These are phyloP conservation scores for Microsporum ferrugineum DNA, from an alignment of 2,329 filamentous ascomycete species.

Conservation along the genomic window DNA sequence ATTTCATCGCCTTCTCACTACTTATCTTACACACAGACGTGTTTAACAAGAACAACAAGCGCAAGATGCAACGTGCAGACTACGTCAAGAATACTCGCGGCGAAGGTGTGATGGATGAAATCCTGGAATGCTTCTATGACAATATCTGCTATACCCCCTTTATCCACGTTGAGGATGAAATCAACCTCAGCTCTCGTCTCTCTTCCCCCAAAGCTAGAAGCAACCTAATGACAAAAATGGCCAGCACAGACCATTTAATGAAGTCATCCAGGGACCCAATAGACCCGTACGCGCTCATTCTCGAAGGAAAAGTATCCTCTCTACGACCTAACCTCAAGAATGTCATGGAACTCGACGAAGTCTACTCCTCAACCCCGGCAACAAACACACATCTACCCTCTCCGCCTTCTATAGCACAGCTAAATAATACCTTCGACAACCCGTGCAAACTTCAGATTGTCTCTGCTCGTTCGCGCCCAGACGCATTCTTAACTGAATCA, in stretches of 20 bases:
- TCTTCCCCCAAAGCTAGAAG: slow-evolving; percentile 61
- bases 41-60: slow-evolving; percentile 99
- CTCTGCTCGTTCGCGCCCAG: slow-evolving; percentile 81
- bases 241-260: slow-evolving; percentile 52
- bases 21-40: slow-evolving; percentile 94
- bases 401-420: slow-evolving; percentile 60
- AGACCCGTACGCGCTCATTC: slow-evolving; percentile 87
- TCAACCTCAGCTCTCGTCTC: slow-evolving; percentile 58
- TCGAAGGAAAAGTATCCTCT: slow-evolving; percentile 75
- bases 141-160: slow-evolving; percentile 98
- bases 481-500: slow-evolving; percentile 86
- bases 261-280: slow-evolving; percentile 69
- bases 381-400: slow-evolving; percentile 38
- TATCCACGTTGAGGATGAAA: slow-evolving; percentile 90
- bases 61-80: slow-evolving; percentile 94
- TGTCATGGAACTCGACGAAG: slow-evolving; percentile 83
- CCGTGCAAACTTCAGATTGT: slow-evolving; percentile 91
- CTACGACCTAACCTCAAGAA: slow-evolving; percentile 79
- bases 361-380: slow-evolving; percentile 77
- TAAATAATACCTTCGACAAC: slow-evolving; percentile 82
- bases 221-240: slow-evolving; percentile 52
- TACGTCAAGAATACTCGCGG: slow-evolving; percentile 91
- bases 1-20: slow-evolving; percentile 94
- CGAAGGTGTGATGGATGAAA: slow-evolving; percentile 85
- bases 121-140: slow-evolving; percentile 93